Conservation (phyloP, 2,329 filamentous ascomycete species). For the Arthrinium puccinioides region DNA sequence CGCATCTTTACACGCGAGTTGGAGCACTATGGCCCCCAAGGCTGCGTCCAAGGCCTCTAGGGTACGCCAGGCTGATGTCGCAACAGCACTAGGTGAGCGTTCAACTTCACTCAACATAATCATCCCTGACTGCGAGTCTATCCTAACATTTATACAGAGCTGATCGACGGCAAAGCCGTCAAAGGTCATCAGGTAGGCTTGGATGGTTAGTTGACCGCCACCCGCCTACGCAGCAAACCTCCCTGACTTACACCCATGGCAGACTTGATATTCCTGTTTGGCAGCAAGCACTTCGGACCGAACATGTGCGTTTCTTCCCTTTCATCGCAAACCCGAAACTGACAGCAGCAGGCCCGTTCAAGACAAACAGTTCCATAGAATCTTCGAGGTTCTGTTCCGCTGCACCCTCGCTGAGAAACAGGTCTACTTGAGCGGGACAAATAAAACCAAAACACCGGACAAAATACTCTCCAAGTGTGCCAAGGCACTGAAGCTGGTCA, state of each 20-base stretch:
- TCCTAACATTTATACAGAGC: not conserved
- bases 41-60: no score
- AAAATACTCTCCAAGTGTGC: slow-evolving; percentile 62
- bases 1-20: no score
- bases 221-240: no score
- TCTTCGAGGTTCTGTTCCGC: slow-evolving; percentile 75
- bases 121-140: no score
- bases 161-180: slow-evolving; percentile 22
- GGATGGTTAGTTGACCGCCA: slow-evolving; percentile 29
- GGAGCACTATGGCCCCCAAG: no score
- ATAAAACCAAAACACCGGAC: slow-evolving; percentile 37
- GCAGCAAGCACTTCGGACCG: slow-evolving; percentile 24
- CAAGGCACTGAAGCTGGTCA: slow-evolving; percentile 61
- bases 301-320: slow-evolving; percentile 23
- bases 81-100: no score
- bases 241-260: no score
- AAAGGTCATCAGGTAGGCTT: slow-evolving; percentile 33
- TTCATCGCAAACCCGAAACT: not conserved
- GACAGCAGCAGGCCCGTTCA: slow-evolving; percentile 17
- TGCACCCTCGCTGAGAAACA: slow-evolving; percentile 62
- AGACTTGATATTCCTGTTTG: slow-evolving; percentile 31
- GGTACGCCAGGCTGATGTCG: no score
- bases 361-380: slow-evolving; percentile 72
- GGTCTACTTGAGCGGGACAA: slow-evolving; percentile 48
- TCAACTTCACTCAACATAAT: no score